Evolutionary conservation across 2,329 filamentous ascomycete species (phyloP), one percentile per base, ranked within the genome.

Genomic region (Chaetothyriales sp.): DNA sequence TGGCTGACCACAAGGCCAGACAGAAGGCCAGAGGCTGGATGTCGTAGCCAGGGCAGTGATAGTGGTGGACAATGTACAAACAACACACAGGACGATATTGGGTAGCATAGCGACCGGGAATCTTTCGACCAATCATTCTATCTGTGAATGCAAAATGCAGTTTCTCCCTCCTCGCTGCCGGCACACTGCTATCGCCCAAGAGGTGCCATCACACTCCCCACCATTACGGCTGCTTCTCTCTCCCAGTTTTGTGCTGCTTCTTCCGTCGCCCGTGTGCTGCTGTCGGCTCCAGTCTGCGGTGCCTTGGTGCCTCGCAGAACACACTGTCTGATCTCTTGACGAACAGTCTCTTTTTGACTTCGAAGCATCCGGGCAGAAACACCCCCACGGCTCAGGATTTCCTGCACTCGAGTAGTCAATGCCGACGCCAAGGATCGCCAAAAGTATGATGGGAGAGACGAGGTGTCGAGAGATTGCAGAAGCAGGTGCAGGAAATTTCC

Each of bases 211-310:
- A 95, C 80, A 60, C 86, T 86, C 49, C 85, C 83, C 43, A 94
- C 84, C 90, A 96, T 95, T 46, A 96, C 89, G 1, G 89, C 88
- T 46, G 89, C 83, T 68, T 96, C 92, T 42, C 90, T 77, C 61
- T 95, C 90, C 86, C 87, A 95, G 51, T 72, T 76, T 5, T 70
- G 70, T 10, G 69, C 68, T n/a, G 69, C 62, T 43, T 73, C 67
- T 64, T 71, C 53, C 55, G 51, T 71, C 74, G 61, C 55, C 53
- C 63, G 62, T 64, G 49, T 28, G 64, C 67, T 60, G 66, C 64
- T 7, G 62, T 64, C 2, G 32, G 53, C 62, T 0, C 73, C 63
- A 20, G 64, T 76, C 12, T 73, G 75, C 1, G 86, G 85, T 48
- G 83, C 64, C 63, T 81, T 78, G 36, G 81, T 84, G 0, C 90